Conservation (phyloP, 2,329 filamentous ascomycete genomes). For the Microsporum audouinii region DNA sequence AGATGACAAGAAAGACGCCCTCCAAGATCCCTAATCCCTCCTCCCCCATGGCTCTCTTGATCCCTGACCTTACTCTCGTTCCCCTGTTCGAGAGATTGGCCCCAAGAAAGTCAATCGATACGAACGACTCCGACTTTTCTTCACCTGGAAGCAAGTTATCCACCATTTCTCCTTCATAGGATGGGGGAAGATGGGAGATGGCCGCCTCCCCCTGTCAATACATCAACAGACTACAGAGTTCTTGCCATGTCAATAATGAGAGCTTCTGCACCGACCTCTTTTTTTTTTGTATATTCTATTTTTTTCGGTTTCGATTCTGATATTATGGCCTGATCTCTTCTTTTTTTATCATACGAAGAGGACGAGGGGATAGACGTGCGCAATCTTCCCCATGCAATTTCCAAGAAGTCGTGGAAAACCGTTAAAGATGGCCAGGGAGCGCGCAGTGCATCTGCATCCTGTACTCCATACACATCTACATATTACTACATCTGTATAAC, state of each 20-base stretch:
- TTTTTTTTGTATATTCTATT: background rate
- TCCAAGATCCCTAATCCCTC: background rate
- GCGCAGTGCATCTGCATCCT: background rate
- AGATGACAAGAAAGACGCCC: background rate
- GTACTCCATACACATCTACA: background rate
- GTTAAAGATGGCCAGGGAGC: background rate
- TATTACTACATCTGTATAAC: background rate
- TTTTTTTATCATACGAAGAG: background rate
- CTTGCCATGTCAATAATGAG: background rate
- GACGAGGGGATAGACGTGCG: background rate
- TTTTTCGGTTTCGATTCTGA: background rate
- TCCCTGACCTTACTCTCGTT: background rate
- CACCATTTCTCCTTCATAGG: slow-evolving; percentile 1
- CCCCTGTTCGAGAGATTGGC: background rate
- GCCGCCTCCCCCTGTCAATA: background rate
- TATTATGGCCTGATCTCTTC: background rate
- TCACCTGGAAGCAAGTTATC: background rate
- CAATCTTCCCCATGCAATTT: background rate
- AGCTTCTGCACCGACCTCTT: background rate
- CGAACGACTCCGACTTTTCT: background rate
- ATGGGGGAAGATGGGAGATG: background rate
- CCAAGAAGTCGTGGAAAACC: background rate
- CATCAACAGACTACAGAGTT: background rate
- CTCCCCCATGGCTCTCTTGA: background rate
- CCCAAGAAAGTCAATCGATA: background rate